phyloP scores from a whole-genome alignment of 257 asterid genomes.

The Solanum okadae region DNA sequence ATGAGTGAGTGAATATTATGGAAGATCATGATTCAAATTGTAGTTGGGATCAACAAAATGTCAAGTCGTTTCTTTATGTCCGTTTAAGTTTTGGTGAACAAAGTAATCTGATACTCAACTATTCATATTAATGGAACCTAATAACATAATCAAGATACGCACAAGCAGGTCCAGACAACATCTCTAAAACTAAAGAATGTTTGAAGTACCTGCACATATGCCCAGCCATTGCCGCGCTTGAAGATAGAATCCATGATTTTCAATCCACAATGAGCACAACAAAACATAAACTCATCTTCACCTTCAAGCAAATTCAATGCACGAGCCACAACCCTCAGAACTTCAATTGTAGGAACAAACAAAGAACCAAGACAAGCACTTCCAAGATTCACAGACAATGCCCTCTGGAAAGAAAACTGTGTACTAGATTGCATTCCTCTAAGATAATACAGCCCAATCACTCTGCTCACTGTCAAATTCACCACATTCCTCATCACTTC shows the following conservation, averaged over 20 bases:
- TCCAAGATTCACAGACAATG: constrained; percentile 70
- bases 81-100: neutral
- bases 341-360: constrained; percentile 83
- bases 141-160: neutral
- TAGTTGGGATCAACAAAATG: too few relatives aligned
- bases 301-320: constrained; percentile 90
- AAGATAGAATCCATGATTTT: constrained; percentile 80
- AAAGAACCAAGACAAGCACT: constrained; percentile 91
- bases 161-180: neutral
- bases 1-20: neutral
- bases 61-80: neutral
- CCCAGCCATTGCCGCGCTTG: constrained; percentile 92
- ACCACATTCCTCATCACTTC: constrained; percentile 99
- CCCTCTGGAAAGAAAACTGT: constrained; percentile 82
- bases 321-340: constrained; percentile 72
- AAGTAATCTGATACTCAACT: neutral
- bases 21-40: too few relatives aligned
- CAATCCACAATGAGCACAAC: constrained; percentile 92
- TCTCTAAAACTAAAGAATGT: neutral
- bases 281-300: constrained; percentile 95
- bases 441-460: constrained; percentile 76
- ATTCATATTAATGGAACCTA: neutral
- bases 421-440: constrained; percentile 92
- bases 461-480: constrained; percentile 72
- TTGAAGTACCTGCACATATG: constrained; percentile 72